phyloP scores from a whole-genome alignment of 106 monocot species.

The Cymbidium sinense region DNA sequence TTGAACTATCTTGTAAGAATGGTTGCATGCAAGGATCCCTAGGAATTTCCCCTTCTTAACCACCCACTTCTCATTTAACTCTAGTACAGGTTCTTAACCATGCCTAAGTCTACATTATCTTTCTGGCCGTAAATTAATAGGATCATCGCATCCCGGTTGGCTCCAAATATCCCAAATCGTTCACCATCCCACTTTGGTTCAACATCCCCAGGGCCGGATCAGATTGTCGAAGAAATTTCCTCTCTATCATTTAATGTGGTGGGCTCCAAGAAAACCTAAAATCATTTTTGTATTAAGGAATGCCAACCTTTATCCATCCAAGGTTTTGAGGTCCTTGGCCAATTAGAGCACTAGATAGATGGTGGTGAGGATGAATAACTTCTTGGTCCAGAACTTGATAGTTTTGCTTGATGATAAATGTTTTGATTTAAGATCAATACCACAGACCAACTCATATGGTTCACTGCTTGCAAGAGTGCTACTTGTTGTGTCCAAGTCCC shows the following conservation, averaged over 20 bases:
- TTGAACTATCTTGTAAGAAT: constrained; percentile 86
- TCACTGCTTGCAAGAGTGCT: constrained; percentile 64
- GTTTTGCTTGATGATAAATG: constrained; percentile 60
- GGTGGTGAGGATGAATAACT: constrained; percentile 68
- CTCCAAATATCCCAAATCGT: constrained; percentile 41
- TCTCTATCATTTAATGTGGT: constrained; percentile 52
- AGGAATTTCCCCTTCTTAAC: constrained; percentile 72
- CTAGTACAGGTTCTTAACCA: constrained; percentile 33
- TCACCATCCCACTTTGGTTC: constrained; percentile 70
- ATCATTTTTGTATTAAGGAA: constrained; percentile 55
- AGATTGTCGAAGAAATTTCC: constrained; percentile 78
- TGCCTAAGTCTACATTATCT: constrained; percentile 21
- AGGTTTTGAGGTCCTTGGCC: constrained; percentile 85
- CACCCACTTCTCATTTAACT: constrained; percentile 63
- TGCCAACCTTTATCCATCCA: constrained; percentile 65
- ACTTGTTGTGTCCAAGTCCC: constrained; percentile 44
- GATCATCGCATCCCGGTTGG: constrained; percentile 47
- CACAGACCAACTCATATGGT: constrained; percentile 87
- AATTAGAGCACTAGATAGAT: constrained; percentile 50
- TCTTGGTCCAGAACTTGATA: constrained; percentile 61
- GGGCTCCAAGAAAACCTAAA: constrained; percentile 55
- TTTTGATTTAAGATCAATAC: constrained; percentile 79
- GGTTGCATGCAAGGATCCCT: constrained; percentile 87
- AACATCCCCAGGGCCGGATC: constrained; percentile 73
- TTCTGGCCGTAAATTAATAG: constrained; percentile 31